Conservation (phyloP, 1,284 basidiomycete species). For the Volvariella surrecta region DNA sequence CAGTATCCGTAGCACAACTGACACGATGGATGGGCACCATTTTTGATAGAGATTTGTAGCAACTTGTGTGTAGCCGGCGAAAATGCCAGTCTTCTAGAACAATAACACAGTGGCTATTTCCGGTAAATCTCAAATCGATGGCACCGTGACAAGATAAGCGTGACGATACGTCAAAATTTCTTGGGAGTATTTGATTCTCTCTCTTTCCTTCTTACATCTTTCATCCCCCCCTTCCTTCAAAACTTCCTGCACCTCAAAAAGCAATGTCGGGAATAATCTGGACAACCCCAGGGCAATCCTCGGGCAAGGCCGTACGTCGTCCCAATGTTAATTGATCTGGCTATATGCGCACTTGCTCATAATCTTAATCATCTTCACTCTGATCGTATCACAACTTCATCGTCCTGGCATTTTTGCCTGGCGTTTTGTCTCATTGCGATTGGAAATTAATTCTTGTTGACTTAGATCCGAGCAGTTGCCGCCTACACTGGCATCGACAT, state of each 20-base stretch:
- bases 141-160: not conserved
- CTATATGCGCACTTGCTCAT: not conserved
- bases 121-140: too few relatives aligned
- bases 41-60: too few relatives aligned
- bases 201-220: slow-evolving; percentile 4
- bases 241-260: slow-evolving; percentile 33
- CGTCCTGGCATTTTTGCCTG: slow-evolving; percentile 1
- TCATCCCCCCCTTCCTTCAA: slow-evolving; percentile 10
- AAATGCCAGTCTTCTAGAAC: too few relatives aligned
- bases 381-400: not conserved
- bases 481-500: slow-evolving; percentile 65
- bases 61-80: too few relatives aligned
- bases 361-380: slow-evolving; percentile 1
- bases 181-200: not conserved
- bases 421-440: too few relatives aligned
- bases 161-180: slow-evolving; percentile 1
- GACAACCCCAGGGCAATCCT: slow-evolving; percentile 30
- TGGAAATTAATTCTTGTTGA: slow-evolving; percentile 6
- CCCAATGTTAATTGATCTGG: too few relatives aligned
- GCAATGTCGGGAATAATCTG: slow-evolving; percentile 48
- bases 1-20: too few relatives aligned
- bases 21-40: too few relatives aligned
- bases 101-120: too few relatives aligned
- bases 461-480: slow-evolving; percentile 65
- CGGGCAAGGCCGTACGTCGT: slow-evolving; percentile 46